Evolutionary conservation across 1,284 basidiomycete genomes (phyloP), one percentile per base, ranked within the genome.

Genomic region (Anthracocystis walkeri): DNA sequence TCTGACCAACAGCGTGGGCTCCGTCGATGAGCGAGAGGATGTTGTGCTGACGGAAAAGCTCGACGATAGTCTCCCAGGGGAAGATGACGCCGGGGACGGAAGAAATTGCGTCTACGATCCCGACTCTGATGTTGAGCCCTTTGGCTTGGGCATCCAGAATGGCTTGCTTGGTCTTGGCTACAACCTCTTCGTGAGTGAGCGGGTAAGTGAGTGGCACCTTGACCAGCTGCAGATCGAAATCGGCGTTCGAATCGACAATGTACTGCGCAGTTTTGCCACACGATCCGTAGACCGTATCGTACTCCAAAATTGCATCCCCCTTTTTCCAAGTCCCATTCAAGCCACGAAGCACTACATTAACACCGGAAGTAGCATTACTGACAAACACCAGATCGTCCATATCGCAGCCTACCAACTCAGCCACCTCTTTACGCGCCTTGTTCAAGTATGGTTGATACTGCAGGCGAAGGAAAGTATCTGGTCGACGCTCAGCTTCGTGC

Each of bases 61-160:
- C n/a, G 38, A 77, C 76, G 81, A 95, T 87, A 68, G 90, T 89
- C 81, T 91, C 87, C 94, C 94, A 96, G 0, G 94, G 94, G 33
- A 93, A 86, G 0, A 87, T 81, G 4, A 90, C 89, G 0, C 92
- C 94, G 0, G 94, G 94, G 44, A 87, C 88, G 1, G 91, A 90
- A 1, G 88, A 86, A 69, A 96, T 91, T 20, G 88, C 86, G 83
- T 96, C 94, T 20, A 96, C 89, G 8, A 95, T 83, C 0, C 91
- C 90, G 21, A 95, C 50, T 91, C 95, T 87, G 7, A 91, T 92
- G 80, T 94, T 94, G 87, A 93, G 94, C 8, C 82, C 69, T 10
- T 61, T 42, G 0, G 35, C 14, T 14, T 58, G 41, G 2, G 68
- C 77, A 0, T 59, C 55, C 16, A 25, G 1, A 23, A 80, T 75